Base-by-base conservation (phyloP, 2,329 filamentous ascomycete species). In the Rugonectria rugulosa region DNA sequence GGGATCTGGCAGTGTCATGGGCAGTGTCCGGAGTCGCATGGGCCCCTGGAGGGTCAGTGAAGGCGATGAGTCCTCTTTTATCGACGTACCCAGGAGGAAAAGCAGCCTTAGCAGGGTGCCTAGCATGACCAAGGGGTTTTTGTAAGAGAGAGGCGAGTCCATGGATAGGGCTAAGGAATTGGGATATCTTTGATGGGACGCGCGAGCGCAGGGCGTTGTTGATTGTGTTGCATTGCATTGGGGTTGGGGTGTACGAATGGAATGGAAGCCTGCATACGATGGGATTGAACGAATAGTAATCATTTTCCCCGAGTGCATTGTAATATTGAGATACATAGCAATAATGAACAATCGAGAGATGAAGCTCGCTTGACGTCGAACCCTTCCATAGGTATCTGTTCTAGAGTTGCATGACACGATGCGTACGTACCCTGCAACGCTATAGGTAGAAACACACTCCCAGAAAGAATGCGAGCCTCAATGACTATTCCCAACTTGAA, bases 101-200 rank as follows among this genome's bases (percentile, higher is more conserved):
- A 86, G 83, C 72, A 88, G 85, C 72, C 75, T 88, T 73, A 81
- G 78, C 59, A 80, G 86, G 69, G 78, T 79, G 65, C 82, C 85
- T 52, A 92, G 89, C 72, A 77, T 91, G 72, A 91, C 87, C 40
- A 92, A 92, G 75, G 89, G 89, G n/a, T 92, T 92, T 70, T 76
- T 92, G 73, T 91, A 67, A 76, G 27, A 23, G 42, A 15, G 23
- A n/a, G 14, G n/a, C n/a, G 21, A 41, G 42, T 26, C 29, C 34
- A 53, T 27, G 34, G 53, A 51, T 32, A 42, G 31, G 20, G 26
- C 42, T 53, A 45, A n/a, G 47, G n/a, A 10, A 40, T 23, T 41
- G 57, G 61, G 61, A 54, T 60, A 63, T 50, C 19, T 40, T 5
- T 27, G 34, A 57, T 29, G 45, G 50, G 57, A 56, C 40, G 53